A percentile compares a stretch with the other conserved stretches of the same genome.
phyloP scores from a whole-genome alignment of 441 rosid genomes.

The Aquilaria agallochum region DNA sequence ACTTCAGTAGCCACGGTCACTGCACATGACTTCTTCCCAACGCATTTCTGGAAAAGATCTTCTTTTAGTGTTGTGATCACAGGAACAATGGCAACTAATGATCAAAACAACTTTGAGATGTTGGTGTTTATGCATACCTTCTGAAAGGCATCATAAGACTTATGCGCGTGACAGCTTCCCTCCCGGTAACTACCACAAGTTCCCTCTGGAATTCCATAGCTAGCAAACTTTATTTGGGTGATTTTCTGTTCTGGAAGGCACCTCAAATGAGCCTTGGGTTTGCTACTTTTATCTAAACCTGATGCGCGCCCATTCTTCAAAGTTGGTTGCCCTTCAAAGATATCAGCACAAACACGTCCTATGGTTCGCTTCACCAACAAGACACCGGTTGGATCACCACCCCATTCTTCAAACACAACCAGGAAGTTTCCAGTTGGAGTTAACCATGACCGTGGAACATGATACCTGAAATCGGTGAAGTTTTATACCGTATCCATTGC shows the following conservation, averaged over 20 bases:
- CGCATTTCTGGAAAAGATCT: constrained; percentile 31
- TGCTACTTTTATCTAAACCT: constrained; percentile 11
- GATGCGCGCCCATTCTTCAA: constrained; percentile 13
- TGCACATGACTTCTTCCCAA: constrained; percentile 33
- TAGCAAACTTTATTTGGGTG: constrained; percentile 26
- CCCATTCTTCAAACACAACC: constrained; percentile 52
- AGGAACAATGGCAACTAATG: too few species aligned
- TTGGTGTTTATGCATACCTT: constrained; percentile 15
- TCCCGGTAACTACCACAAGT: constrained; percentile 21
- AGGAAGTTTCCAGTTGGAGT: constrained; percentile 33
- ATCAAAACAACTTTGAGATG: background rate
- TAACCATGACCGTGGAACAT: constrained; percentile 53
- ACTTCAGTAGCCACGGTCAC: constrained; percentile 29
- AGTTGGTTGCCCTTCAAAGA: constrained; percentile 33
- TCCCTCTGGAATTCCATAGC: constrained; percentile 25
- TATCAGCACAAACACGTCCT: constrained; percentile 27
- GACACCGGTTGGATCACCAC: constrained; percentile 46
- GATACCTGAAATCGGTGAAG: constrained; percentile 35
- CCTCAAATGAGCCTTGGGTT: constrained; percentile 33
- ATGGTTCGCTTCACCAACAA: constrained; percentile 32
- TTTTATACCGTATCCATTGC: background rate
- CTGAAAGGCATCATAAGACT: constrained; percentile 23
- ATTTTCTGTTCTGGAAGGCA: constrained; percentile 36
- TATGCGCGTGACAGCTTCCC: constrained; percentile 29
- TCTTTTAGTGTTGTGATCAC: too few species aligned